Evolutionary conservation across 768 basidiomycete genomes (phyloP), one percentile per base, ranked within the genome.

Genomic region (Suillus luteus): DNA sequence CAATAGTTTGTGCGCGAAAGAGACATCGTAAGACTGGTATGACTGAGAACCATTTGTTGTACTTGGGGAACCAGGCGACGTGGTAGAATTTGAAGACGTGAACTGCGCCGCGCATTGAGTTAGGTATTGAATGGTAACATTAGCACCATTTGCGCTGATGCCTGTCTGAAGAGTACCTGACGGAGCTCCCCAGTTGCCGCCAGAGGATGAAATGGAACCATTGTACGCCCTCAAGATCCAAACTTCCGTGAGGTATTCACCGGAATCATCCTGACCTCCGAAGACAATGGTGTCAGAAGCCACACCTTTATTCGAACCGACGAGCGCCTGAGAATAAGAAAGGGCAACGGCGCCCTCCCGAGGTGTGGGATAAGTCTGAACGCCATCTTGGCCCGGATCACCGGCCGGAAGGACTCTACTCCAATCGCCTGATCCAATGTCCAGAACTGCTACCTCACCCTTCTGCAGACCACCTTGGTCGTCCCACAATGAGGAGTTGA

Each of bases 181-280:
- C 6, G 89, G 87, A 68, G 82, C 92, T 15, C 88, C 88, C 90
- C 89, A 92, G 8, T 75, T 76, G 62, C 81, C 74, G 58, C 81
- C 79, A 2, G 86, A 82, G n/a, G 82, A 66, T n/a, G 83, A 82
- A 62, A 91, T 70, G 38, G 81, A 74, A n/a, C 81, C 88, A 65
- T 82, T 80, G 73, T 93, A 93, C 5, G 90, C 84, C 60, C 92
- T 80, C 65, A 94, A 79, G 9, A 94, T 72, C 92, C 92, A 94
- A 12, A 94, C 70, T 62, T 94, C 92, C 46, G 86, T 83, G 4
- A 92, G 79, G 70, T 90, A 87, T 31, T 79, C 84, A 15, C 92
- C 92, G 62, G 77, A 72, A 51, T 80, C 78, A 71, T 92, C 90
- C 67, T 83, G 83, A 46, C 92, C 92, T 40, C 92, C 92, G 66